phyloP scores from a whole-genome alignment of 306 rosid species.

The Acmispon strigosus region DNA sequence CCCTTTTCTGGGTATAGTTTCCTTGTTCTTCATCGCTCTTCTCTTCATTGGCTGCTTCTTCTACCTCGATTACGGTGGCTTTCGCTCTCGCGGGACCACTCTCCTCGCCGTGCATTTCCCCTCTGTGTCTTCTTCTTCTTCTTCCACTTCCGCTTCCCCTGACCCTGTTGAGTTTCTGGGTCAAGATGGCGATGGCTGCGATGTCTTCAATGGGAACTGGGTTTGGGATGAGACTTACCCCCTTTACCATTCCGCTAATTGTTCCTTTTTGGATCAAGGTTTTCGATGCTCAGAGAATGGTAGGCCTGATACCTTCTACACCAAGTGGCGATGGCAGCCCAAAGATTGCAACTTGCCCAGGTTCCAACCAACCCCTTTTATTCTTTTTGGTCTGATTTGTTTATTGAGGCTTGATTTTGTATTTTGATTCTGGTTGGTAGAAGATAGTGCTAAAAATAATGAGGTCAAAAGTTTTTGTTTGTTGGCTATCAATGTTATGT shows the following conservation, averaged over 20 bases:
- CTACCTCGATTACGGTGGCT: constrained; percentile 44
- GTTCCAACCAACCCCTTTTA: constrained; percentile 17
- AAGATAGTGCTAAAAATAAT: background rate
- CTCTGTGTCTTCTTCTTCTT: background rate
- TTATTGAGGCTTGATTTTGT: background rate
- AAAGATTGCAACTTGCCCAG: constrained; percentile 79
- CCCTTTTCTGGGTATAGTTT: constrained; percentile 35
- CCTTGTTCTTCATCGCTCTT: constrained; percentile 40
- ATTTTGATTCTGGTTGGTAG: constrained; percentile 13
- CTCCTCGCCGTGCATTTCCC: constrained; percentile 25
- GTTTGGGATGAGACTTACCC: constrained; percentile 90
- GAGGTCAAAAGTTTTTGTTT: background rate
- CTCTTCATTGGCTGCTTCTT: constrained; percentile 50
- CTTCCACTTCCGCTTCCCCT: background rate
- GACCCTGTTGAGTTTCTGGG: constrained; percentile 40
- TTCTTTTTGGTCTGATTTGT: background rate
- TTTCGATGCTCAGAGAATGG: constrained; percentile 74
- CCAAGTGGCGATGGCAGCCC: constrained; percentile 97
- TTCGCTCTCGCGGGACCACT: constrained; percentile 26
- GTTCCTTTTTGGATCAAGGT: constrained; percentile 68
- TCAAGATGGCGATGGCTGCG: constrained; percentile 43
- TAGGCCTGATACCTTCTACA: constrained; percentile 59
- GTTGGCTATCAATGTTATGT: background rate
- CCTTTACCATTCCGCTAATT: constrained; percentile 52
- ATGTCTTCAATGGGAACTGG: constrained; percentile 78